Conservation (phyloP, 306 rosid genomes). For the Arachis stenosperma region DNA sequence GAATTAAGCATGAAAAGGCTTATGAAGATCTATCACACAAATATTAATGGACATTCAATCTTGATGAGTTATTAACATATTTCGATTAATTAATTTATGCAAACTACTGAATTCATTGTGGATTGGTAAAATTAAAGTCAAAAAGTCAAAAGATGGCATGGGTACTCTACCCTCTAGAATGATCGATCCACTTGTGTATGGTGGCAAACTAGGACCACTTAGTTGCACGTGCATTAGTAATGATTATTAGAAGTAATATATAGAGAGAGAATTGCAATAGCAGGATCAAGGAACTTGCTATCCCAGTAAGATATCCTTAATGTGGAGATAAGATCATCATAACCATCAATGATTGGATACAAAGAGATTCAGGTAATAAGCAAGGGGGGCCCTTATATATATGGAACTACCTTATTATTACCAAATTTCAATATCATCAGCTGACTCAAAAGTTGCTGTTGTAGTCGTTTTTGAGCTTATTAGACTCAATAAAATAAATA, state of each 20-base stretch:
- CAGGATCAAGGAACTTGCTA: slow-evolving; percentile 13
- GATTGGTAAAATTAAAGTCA: slow-evolving; percentile 5
- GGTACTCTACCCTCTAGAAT: background rate
- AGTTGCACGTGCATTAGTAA: slow-evolving; percentile 36
- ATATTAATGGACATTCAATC: slow-evolving; percentile 19
- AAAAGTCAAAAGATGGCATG: slow-evolving; percentile 9
- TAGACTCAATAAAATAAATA: too few relatives aligned
- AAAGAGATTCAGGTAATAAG: slow-evolving; percentile 48
- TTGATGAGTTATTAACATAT: background rate
- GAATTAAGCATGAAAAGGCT: too few relatives aligned
- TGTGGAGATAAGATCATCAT: slow-evolving; percentile 49
- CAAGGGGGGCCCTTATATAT: slow-evolving; percentile 28
- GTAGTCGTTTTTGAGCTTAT: background rate
- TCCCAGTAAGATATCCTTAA: slow-evolving; percentile 43
- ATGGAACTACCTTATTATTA: slow-evolving; percentile 19
- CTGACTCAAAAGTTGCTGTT: slow-evolving; percentile 56
- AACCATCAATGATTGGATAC: slow-evolving; percentile 49
- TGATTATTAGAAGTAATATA: background rate
- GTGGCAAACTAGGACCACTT: slow-evolving; percentile 39
- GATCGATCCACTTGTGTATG: slow-evolving; percentile 32
- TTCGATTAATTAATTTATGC: background rate
- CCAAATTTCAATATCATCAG: slow-evolving; percentile 40
- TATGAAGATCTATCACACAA: background rate
- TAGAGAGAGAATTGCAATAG: background rate
- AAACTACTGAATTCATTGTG: background rate